phyloP scores from a whole-genome alignment of 2,329 filamentous ascomycete genomes.

The Emergomyces orientalis region DNA sequence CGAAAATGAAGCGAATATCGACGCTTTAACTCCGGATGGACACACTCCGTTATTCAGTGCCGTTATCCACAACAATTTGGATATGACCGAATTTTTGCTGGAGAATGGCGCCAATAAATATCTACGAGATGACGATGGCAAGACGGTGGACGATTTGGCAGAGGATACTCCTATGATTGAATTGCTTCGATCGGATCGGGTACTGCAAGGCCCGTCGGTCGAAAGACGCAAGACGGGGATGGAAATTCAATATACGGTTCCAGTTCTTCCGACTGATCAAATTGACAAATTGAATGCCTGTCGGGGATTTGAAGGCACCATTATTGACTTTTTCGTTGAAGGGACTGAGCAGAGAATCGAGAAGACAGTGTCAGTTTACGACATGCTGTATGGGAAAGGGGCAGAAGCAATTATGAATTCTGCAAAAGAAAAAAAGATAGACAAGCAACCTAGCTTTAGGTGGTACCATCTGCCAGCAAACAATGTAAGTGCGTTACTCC shows the following conservation, averaged over 20 bases:
- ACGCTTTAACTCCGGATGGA: background rate
- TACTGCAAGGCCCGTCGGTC: constrained; percentile 10
- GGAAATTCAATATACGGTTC: background rate
- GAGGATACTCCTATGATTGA: constrained; percentile 2
- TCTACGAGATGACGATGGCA: constrained; percentile 6
- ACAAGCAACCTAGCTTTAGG: constrained; percentile 5
- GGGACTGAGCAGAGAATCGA: constrained; percentile 6
- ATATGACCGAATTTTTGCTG: constrained; percentile 7
- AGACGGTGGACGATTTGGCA: constrained; percentile 9
- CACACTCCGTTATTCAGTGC: constrained; percentile 7
- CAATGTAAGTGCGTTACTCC: background rate
- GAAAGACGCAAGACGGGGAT: background rate
- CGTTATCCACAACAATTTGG: constrained; percentile 8
- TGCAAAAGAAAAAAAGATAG: constrained; percentile 3
- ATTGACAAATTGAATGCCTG: constrained; percentile 6
- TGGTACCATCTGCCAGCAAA: constrained; percentile 10
- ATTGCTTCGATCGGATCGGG: constrained; percentile 9
- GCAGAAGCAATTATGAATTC: constrained; percentile 7
- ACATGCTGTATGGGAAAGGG: constrained; percentile 8
- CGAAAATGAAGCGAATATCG: constrained; percentile 3
- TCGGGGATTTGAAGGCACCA: constrained; percentile 5
- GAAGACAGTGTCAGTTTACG: constrained; percentile 4
- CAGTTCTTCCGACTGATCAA: constrained; percentile 5
- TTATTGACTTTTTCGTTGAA: constrained; percentile 7
- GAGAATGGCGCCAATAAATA: constrained; percentile 12